A percentile compares a stretch with the other conserved stretches of the same genome.
phyloP scores from a whole-genome alignment of 331 rosid species.

The Quercus lobata region DNA sequence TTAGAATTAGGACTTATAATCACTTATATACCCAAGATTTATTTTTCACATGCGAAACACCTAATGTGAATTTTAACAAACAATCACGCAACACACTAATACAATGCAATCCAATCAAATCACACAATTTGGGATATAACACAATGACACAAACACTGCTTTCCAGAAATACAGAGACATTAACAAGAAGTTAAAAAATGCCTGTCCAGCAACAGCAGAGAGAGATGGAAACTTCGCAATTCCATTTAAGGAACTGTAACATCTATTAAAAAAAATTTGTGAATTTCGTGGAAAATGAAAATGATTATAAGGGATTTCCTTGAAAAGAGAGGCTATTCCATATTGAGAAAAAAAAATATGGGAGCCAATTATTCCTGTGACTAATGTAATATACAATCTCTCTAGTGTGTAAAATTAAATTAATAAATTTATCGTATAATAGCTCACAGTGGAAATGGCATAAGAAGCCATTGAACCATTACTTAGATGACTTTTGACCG shows the following conservation, averaged over 20 bases:
- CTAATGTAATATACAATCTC: constrained; percentile 15
- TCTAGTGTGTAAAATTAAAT: constrained; percentile 35
- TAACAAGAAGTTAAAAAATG: no score
- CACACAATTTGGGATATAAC: no score
- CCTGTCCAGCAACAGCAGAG: no score
- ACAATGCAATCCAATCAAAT: no score
- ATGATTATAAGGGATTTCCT: not conserved
- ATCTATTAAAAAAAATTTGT: not conserved
- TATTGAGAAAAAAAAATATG: not conserved
- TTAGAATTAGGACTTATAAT: no score
- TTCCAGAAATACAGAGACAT: no score
- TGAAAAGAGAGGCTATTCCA: not conserved
- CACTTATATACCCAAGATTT: no score
- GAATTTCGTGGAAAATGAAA: not conserved
- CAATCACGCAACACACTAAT: no score
- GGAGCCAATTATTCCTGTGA: constrained; percentile 11
- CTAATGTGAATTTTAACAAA: no score
- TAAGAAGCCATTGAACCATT: constrained; percentile 21
- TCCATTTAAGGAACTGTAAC: not conserved
- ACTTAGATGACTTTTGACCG: constrained; percentile 68
- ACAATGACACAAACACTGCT: no score
- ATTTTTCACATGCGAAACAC: no score
- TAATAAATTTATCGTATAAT: constrained; percentile 7
- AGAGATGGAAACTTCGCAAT: not conserved
- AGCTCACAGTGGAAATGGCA: constrained; percentile 9